Percentiles rank a stretch among this genome's conserved stretches.
Conservation (phyloP, 1,139 yeast species). For the Saccharomyces hybrid region DNA sequence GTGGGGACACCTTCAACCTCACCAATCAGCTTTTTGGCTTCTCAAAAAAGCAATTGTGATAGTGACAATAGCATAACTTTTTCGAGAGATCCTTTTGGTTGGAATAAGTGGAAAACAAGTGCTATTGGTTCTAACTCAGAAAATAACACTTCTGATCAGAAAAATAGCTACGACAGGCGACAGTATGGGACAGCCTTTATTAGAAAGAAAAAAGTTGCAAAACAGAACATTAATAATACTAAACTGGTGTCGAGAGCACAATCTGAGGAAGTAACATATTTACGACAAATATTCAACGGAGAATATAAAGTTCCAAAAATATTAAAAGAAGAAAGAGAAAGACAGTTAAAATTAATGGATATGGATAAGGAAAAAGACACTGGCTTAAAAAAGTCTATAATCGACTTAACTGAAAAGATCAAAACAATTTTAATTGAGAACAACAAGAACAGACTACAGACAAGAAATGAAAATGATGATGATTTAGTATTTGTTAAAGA, state of each 20-base stretch:
- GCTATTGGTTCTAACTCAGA: conserved; percentile 7
- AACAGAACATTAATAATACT: conserved; percentile 9
- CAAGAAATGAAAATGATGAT: conserved; percentile 14
- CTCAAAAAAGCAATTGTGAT: background rate
- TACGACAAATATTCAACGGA: conserved; percentile 33
- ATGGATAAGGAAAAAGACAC: conserved; percentile 13
- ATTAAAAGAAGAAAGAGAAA: conserved; percentile 24
- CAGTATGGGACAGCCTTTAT: conserved; percentile 28
- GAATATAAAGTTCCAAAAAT: conserved; percentile 29
- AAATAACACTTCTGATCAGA: background rate
- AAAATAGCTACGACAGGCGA: background rate
- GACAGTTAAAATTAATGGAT: conserved; percentile 20
- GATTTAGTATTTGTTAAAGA: conserved; percentile 33
- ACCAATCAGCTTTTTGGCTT: background rate
- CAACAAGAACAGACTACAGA: conserved; percentile 1
- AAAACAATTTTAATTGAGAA: conserved; percentile 19
- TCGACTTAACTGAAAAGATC: conserved; percentile 25
- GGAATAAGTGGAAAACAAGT: conserved; percentile 22
- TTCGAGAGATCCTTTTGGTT: conserved; percentile 26
- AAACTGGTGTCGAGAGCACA: conserved; percentile 13
- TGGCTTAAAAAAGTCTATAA: conserved; percentile 17
- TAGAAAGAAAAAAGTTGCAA: conserved; percentile 13
- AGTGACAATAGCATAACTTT: conserved; percentile 7
- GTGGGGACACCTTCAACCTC: background rate
- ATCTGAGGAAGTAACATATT: conserved; percentile 28